These are phyloP conservation scores for Dothistroma septosporum DNA, from an alignment of 2,329 filamentous ascomycete species.

Conservation along the genomic window DNA sequence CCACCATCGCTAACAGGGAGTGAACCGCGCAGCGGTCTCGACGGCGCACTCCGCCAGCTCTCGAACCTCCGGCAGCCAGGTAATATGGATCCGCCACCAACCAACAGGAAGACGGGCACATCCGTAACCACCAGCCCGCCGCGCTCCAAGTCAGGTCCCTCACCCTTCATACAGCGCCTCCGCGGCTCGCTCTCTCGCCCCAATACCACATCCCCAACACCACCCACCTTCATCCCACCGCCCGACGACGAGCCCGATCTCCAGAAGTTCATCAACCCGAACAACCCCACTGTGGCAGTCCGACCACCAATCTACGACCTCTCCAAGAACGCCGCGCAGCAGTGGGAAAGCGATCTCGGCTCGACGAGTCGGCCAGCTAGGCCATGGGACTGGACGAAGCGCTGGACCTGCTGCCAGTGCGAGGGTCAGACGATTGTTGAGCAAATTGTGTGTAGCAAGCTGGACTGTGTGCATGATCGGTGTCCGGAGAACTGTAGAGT, in stretches of 20 bases:
- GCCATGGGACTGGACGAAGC: conserved; percentile 23
- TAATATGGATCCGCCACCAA: background rate
- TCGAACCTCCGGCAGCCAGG: background rate
- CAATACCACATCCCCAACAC: background rate
- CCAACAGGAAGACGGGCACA: background rate
- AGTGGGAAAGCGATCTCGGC: conserved; percentile 17
- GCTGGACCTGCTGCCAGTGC: conserved; percentile 31
- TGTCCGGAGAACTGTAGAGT: conserved; percentile 20
- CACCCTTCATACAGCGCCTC: background rate
- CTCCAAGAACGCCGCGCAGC: conserved; percentile 8
- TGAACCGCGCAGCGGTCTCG: background rate
- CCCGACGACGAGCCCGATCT: background rate
- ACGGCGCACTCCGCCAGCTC: background rate
- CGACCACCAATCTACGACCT: conserved; percentile 21
- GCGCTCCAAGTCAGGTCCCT: background rate
- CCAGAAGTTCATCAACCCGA: background rate
- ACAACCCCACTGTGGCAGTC: conserved; percentile 11
- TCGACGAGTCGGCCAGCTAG: conserved; percentile 17
- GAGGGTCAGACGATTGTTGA: conserved; percentile 28
- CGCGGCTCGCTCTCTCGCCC: background rate
- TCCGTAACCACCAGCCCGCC: background rate
- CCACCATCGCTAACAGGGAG: background rate
- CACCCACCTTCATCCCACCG: background rate
- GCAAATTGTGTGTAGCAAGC: conserved; percentile 26
- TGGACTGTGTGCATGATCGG: conserved; percentile 27